phyloP scores from a whole-genome alignment of 169 alveolate genomes.

The Plasmodium coatneyi region DNA sequence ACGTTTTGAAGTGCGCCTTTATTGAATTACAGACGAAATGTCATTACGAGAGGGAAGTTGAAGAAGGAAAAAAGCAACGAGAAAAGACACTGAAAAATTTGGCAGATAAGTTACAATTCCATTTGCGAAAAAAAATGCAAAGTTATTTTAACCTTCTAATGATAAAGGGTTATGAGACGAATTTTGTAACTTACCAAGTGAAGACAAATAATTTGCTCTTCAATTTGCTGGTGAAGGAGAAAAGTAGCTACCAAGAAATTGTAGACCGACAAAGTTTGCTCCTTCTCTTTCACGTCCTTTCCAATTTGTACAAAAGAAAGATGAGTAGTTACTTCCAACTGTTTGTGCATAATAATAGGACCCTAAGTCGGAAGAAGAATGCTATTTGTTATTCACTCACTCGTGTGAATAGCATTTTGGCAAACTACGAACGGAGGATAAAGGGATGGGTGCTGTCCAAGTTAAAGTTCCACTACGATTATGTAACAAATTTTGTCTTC shows the following conservation, averaged over 20 bases:
- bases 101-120: constrained; percentile 20
- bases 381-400: constrained; percentile 41
- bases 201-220: constrained; percentile 43
- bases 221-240: constrained; percentile 44
- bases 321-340: constrained; percentile 25
- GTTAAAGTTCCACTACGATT: constrained; percentile 32
- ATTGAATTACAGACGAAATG: not conserved
- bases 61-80: not conserved
- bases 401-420: constrained; percentile 24
- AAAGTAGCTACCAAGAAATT: constrained; percentile 31
- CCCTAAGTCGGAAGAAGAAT: constrained; percentile 27
- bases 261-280: constrained; percentile 6
- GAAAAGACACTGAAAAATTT: not conserved
- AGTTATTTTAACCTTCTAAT: constrained; percentile 24
- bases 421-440: constrained; percentile 22
- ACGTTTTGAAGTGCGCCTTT: not conserved
- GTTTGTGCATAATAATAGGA: constrained; percentile 20
- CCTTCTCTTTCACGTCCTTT: constrained; percentile 2
- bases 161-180: constrained; percentile 32
- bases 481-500: constrained; percentile 45
- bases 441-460: constrained; percentile 3
- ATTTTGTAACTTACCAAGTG: constrained; percentile 38
- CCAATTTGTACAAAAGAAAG: constrained; percentile 17
- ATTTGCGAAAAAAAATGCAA: not conserved
- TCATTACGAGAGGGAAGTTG: not conserved